Conservation (phyloP, 179 eudicot species). For the Amaranthus tricolor region DNA sequence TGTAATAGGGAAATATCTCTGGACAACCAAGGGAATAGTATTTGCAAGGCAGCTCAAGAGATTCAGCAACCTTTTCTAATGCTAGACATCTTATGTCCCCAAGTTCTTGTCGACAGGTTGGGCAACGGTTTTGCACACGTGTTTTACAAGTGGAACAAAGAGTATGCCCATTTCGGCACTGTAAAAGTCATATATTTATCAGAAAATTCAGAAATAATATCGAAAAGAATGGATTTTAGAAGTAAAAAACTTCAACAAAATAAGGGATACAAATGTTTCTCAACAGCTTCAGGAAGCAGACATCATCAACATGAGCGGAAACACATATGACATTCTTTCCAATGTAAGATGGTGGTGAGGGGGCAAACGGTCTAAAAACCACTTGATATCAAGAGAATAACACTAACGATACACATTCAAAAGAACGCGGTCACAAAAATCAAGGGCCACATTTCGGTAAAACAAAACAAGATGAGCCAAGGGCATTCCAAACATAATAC, state of each 20-base stretch:
- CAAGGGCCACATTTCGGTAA: not conserved
- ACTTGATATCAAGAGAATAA: not conserved
- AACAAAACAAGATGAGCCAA: not conserved
- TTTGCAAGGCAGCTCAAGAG: conserved; percentile 75
- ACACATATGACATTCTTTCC: not conserved
- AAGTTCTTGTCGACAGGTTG: conserved; percentile 71
- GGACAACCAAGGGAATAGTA: conserved; percentile 62
- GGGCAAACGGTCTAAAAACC: too few relatives aligned
- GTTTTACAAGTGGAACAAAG: conserved; percentile 67
- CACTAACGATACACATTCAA: not conserved
- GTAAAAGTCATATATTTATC: conserved; percentile 24
- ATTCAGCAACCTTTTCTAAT: conserved; percentile 65
- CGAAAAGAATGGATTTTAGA: not conserved
- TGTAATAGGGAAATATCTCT: conserved; percentile 69
- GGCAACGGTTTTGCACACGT: conserved; percentile 68
- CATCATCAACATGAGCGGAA: not conserved
- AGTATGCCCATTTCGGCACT: conserved; percentile 80
- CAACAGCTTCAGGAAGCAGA: not conserved
- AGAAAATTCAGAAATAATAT: conserved; percentile 5
- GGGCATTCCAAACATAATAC: not conserved
- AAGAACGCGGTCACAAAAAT: not conserved
- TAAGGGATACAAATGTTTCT: not conserved
- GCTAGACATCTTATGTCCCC: conserved; percentile 79
- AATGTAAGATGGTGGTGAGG: not conserved
- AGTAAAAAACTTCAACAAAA: not conserved